Base-by-base conservation (phyloP, 2,329 filamentous ascomycete species). In the Epichloe scottii region DNA sequence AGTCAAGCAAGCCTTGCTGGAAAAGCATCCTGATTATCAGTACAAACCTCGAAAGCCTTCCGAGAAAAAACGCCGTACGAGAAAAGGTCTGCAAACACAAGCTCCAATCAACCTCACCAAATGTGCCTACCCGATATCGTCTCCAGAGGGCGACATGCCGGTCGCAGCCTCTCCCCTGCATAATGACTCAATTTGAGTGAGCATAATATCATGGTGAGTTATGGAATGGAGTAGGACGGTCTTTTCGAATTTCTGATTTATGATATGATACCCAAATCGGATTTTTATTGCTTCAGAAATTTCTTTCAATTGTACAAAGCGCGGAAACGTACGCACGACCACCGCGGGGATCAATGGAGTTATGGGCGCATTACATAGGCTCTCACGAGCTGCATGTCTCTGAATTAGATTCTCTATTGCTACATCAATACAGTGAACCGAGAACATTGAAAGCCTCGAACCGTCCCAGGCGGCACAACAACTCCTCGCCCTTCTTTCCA, bases 11-110 rank as follows among this genome's bases (percentile, higher is more conserved):
- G 59, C 62, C 15, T 56, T 66, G 8, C 56, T 62, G 7, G 50
- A 57, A 21, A 55, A 55, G 30, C 55, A 70, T 47, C 69, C 69
- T 0, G 56, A 65, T 46, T 72, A 72, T 57, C 64, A 66, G 51
- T 72, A 72, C 54, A 54, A 58, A 7, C 67, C 68, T 47, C 67
- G 68, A 5, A 66, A 62, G 50, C 56, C 63, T 33, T 55, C 52
- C 11, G 61, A 63, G 53, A 59, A 56, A 42, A 54, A 53, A 37
- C 54, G 59, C 17, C 61, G 60, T 7, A 38, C 26, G 19, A 48
- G 53, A 19, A 46, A 23, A 46, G 26, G 50, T 17, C 11, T 30
- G 14, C 41, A 43, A 14, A 14, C 23, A 8, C 8, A 43, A 43
- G 2, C 21, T 30, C 10, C 41, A 15, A 30, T 30, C 14, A 43